Conservation (phyloP, 129 eudicot species). For the Lactuca sativa region DNA sequence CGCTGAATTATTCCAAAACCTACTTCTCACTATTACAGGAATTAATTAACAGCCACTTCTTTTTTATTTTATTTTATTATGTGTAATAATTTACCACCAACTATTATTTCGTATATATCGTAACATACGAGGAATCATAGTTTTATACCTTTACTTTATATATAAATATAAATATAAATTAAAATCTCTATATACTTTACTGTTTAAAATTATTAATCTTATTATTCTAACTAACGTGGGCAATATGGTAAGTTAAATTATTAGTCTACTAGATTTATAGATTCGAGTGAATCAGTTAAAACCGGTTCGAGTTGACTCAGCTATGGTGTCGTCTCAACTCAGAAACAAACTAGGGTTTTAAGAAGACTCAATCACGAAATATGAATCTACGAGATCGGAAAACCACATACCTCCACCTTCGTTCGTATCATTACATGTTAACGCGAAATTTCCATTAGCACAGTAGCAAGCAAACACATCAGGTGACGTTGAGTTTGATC, state of each 20-base stretch:
- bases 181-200: no score
- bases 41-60: neutral
- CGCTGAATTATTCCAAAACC: neutral
- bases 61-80: no score
- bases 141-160: no score
- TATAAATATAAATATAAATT: no score
- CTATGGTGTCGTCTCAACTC: neutral
- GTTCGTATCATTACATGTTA: conserved; percentile 4
- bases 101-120: neutral
- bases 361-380: neutral
- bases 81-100: neutral
- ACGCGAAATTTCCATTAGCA: conserved; percentile 20
- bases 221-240: neutral
- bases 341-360: no score
- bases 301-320: neutral
- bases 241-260: no score
- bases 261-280: neutral
- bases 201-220: neutral
- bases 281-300: neutral
- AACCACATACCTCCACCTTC: neutral
- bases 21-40: neutral
- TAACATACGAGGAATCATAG: no score
- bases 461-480: conserved; percentile 47
- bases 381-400: neutral
- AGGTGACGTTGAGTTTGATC: conserved; percentile 16